These are phyloP conservation scores for Fraxinus xanthoxyloides DNA, from an alignment of 305 asterid genomes.

Conservation along the genomic window DNA sequence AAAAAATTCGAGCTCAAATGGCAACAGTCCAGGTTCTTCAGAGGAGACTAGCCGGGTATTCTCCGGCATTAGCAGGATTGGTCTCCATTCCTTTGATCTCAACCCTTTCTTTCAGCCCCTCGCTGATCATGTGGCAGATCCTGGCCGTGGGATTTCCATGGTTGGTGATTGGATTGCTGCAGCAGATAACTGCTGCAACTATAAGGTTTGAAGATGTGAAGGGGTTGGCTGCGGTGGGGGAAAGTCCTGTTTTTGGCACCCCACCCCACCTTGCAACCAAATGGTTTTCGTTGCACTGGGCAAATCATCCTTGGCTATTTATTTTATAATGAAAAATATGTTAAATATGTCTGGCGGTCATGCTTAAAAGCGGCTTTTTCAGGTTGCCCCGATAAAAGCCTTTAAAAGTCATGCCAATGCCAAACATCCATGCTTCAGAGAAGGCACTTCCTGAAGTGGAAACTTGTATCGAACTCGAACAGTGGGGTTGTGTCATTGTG, in stretches of 20 bases:
- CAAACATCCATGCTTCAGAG: background rate
- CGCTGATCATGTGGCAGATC: slow-evolving; percentile 31
- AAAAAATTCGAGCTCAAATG: slow-evolving; percentile 24
- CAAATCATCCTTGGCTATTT: slow-evolving; percentile 84
- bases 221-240: slow-evolving; percentile 19
- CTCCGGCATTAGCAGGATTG: background rate
- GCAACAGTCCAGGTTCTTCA: slow-evolving; percentile 27
- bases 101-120: slow-evolving; percentile 30
- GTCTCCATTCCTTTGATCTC: slow-evolving; percentile 32
- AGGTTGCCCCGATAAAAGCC: background rate
- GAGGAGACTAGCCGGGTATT: slow-evolving; percentile 29
- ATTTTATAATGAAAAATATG: background rate
- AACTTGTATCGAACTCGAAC: background rate
- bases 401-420: background rate
- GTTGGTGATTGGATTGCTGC: slow-evolving; percentile 42
- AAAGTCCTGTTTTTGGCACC: background rate
- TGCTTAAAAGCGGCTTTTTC: background rate
- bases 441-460: background rate
- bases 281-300: slow-evolving; percentile 54
- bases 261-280: slow-evolving; percentile 33
- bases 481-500: too few species aligned
- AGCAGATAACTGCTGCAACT: slow-evolving; percentile 42
- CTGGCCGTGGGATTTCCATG: slow-evolving; percentile 39
- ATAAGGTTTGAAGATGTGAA: slow-evolving; percentile 40
- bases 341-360: background rate